Evolutionary conservation across 371 early-diverging fungal genomes (phyloP).

Genomic region (Saksenaea oblongispora): DNA sequence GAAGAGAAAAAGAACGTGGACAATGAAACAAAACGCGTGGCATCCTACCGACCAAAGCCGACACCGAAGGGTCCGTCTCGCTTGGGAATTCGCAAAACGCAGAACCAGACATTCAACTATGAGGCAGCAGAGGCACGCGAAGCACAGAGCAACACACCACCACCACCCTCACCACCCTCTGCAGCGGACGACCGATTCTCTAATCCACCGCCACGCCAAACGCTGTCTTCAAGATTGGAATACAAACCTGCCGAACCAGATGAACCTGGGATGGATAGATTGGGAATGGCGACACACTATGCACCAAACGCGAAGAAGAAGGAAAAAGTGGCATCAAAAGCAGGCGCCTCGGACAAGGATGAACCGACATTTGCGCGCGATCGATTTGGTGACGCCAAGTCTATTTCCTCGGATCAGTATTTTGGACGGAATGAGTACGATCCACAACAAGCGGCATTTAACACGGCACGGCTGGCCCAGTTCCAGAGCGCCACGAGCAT

Average conservation of each 20-base stretch:
- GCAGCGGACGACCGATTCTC: not conserved
- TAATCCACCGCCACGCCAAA: not conserved
- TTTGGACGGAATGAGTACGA: slow-evolving; percentile 76
- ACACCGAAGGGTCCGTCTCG: not conserved
- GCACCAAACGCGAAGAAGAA: slow-evolving; percentile 52
- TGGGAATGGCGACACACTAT: slow-evolving; percentile 54
- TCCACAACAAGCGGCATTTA: slow-evolving; percentile 52
- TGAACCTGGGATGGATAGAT: slow-evolving; percentile 35
- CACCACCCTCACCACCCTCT: not conserved
- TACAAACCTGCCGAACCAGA: not conserved
- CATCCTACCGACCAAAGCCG: slow-evolving; percentile 4
- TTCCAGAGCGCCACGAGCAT: slow-evolving; percentile 78
- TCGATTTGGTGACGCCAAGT: slow-evolving; percentile 76
- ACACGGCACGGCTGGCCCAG: slow-evolving; percentile 58
- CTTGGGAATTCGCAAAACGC: slow-evolving; percentile 17
- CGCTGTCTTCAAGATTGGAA: slow-evolving; percentile 11
- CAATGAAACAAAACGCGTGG: not conserved
- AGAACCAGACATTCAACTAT: slow-evolving; percentile 57
- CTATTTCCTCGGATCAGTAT: slow-evolving; percentile 88
- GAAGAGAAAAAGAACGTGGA: slow-evolving; percentile 6
- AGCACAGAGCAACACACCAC: slow-evolving; percentile 49
- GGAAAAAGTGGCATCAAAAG: not conserved
- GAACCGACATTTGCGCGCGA: slow-evolving; percentile 54
- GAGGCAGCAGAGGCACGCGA: slow-evolving; percentile 87
- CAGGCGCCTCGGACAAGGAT: slow-evolving; percentile 5